Evolutionary conservation across 345 rosid genomes (phyloP), one percentile per base, ranked within the genome.

Genomic region (Erodium maritimum): DNA sequence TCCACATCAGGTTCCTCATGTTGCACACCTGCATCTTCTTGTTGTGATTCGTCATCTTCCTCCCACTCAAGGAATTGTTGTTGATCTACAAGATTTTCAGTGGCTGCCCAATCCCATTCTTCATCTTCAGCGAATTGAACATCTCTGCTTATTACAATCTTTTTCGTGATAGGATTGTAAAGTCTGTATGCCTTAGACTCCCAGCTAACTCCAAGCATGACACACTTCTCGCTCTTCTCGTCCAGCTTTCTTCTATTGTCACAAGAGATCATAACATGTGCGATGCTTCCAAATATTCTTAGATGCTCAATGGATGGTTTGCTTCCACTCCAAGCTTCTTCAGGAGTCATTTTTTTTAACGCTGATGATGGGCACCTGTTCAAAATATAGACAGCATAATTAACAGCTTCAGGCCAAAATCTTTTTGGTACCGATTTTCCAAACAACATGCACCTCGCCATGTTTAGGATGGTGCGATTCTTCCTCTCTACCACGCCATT

Each of bases 101-200:
- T 5, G 10, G 21, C 54, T 5, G 9, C 17, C 21, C 22, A 52
- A n/a, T 34, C 42, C 52, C 53, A 58, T 11, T 1, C 20, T 14
- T 8, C 16, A 9, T 17, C 23, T 7, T 61, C 48, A n/a, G 50
- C 56, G 19, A 52, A 61, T n/a, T n/a, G n/a, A 16, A 61, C 57
- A 24, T 54, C 65, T 19, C 59, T 16, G 18, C 16, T 53, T 17
- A 55, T 55, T 5, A 62, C n/a, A n/a, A n/a, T n/a, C n/a, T n/a
- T n/a, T n/a, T n/a, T n/a, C n/a, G n/a, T n/a, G n/a, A n/a, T n/a
- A 0, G 21, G 34, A 25, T 62, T 53, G 13, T 12, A 37, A 14
- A 62, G 21, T 7, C 21, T 6, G n/a, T 53, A 62, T n/a, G 19
- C 54, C n/a, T 60, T 60, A 4, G 56, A 11, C 16, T 1, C 33